A percentile compares a stretch with the other conserved stretches of the same genome.
Evolutionary conservation across 257 asterid genomes (phyloP).

Genomic region (Ophiorrhiza pumila): DNA sequence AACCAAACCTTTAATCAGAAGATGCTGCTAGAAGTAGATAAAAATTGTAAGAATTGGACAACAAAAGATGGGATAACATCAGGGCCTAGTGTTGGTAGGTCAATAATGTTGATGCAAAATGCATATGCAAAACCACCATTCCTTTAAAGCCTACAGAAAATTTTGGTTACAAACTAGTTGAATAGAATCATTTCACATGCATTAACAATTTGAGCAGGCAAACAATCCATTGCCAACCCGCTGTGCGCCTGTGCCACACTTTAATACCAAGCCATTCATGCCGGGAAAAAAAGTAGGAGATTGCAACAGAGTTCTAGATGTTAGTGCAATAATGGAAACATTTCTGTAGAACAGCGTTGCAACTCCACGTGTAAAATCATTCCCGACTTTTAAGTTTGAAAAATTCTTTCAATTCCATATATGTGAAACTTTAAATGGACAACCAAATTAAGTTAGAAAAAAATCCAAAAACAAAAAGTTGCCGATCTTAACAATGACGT

Average conservation of each 20-base stretch:
- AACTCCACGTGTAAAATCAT: background rate
- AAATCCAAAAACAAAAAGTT: background rate
- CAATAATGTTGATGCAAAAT: background rate
- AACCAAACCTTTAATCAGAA: conserved; percentile 1
- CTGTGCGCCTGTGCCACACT: background rate
- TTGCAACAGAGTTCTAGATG: background rate
- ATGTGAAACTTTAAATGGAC: background rate
- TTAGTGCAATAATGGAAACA: background rate
- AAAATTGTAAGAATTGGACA: background rate
- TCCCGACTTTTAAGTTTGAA: no score
- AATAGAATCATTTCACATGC: no score
- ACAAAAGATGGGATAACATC: background rate
- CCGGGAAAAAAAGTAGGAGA: background rate
- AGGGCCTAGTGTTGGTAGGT: background rate
- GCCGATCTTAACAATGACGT: background rate
- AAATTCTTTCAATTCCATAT: background rate
- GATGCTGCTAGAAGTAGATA: background rate
- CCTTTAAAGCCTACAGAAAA: background rate
- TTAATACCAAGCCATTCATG: background rate
- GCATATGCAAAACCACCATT: background rate
- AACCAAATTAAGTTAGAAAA: background rate
- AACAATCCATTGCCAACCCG: background rate
- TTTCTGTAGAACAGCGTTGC: background rate
- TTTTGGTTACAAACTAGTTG: background rate
- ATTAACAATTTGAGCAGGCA: background rate